phyloP scores from a whole-genome alignment of 345 rosid genomes.

The Hirschfeldia incana region DNA sequence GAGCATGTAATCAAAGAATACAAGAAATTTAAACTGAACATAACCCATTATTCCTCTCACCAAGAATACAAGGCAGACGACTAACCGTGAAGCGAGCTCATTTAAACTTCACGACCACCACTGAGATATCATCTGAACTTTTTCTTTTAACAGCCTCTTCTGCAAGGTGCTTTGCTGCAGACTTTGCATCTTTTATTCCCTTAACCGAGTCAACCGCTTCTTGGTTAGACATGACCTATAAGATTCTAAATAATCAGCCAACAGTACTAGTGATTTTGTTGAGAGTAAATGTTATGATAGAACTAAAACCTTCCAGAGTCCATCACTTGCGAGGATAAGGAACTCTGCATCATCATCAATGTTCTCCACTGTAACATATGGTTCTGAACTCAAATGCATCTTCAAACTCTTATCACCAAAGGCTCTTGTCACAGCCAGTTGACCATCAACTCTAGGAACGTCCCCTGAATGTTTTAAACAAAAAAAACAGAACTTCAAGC shows the following conservation, averaged over 20 bases:
- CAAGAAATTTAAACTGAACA: background rate
- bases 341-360: background rate
- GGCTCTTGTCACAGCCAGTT: background rate
- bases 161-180: constrained; percentile 82
- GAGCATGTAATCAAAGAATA: background rate
- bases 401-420: background rate
- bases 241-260: background rate
- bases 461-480: background rate
- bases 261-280: constrained; percentile 13
- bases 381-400: background rate
- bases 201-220: constrained; percentile 71
- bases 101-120: constrained; percentile 70
- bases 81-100: constrained; percentile 40
- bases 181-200: constrained; percentile 67
- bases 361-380: background rate
- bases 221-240: constrained; percentile 86
- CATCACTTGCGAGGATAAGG: background rate
- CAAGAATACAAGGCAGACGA: background rate
- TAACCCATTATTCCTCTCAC: background rate
- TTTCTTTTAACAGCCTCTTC: constrained; percentile 77
- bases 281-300: background rate
- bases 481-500: background rate
- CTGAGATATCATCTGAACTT: constrained; percentile 88
- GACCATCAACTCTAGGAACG: background rate
- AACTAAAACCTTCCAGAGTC: background rate